Evolutionary conservation across 1,139 yeast genomes (phyloP).

Genomic region (Candida sp.): DNA sequence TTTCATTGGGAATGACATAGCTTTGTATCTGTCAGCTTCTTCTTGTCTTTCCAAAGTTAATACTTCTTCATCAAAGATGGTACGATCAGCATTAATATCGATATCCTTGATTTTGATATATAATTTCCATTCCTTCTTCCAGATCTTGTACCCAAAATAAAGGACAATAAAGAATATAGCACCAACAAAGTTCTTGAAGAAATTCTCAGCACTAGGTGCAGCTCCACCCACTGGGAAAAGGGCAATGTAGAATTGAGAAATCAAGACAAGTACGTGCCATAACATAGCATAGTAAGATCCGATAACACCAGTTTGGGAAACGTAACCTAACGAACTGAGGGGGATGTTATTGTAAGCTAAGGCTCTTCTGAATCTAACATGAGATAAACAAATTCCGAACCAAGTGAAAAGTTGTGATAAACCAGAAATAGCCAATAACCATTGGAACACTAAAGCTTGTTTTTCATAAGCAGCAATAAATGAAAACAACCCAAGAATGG

Average conservation of each 20-base stretch:
- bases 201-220: conserved; percentile 26
- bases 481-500: conserved; percentile 27
- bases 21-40: conserved; percentile 22
- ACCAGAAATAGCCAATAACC: conserved; percentile 44
- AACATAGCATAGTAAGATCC: conserved; percentile 37
- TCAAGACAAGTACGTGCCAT: conserved; percentile 32
- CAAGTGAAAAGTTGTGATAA: conserved; percentile 42
- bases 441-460: conserved; percentile 40
- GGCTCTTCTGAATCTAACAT: conserved; percentile 39
- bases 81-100: conserved; percentile 31
- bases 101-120: conserved; percentile 29
- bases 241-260: conserved; percentile 44
- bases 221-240: conserved; percentile 31
- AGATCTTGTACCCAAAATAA: conserved; percentile 34
- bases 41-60: conserved; percentile 35
- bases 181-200: conserved; percentile 37
- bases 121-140: conserved; percentile 28
- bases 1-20: conserved; percentile 23
- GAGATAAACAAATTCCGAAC: conserved; percentile 40
- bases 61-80: conserved; percentile 36
- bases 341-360: conserved; percentile 34
- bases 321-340: conserved; percentile 34
- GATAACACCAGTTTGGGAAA: conserved; percentile 35
- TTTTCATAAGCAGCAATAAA: conserved; percentile 39
- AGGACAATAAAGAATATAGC: conserved; percentile 31